phyloP scores from a whole-genome alignment of 2,329 filamentous ascomycete genomes.

The Neofusicoccum sp. region DNA sequence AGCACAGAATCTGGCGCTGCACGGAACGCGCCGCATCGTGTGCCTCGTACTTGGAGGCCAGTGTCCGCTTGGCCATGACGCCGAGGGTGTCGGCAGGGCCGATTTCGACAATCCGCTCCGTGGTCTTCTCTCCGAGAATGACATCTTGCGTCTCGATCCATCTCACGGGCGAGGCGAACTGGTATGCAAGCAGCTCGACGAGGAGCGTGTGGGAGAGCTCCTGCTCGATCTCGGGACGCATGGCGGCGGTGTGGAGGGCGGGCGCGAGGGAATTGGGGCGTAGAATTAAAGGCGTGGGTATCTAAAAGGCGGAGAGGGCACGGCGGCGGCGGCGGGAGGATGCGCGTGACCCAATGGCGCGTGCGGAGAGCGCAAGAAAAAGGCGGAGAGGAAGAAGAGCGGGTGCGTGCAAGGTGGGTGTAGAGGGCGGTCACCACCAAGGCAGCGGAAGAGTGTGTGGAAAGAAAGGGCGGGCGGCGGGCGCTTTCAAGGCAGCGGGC shows the following conservation, averaged over 20 bases:
- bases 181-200: conserved; percentile 97
- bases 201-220: conserved; percentile 98
- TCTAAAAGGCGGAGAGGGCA: conserved; percentile 8
- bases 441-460: conserved; percentile 22
- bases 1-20: conserved; percentile 96
- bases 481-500: background rate
- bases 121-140: conserved; percentile 91
- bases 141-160: conserved; percentile 99
- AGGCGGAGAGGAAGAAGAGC: conserved; percentile 17
- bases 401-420: conserved; percentile 20
- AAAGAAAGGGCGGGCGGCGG: conserved; percentile 21
- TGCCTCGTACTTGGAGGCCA: conserved; percentile 96
- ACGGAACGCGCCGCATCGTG: conserved; percentile 97
- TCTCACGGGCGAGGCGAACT: conserved; percentile 97
- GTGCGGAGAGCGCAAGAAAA: conserved; percentile 22
- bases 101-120: conserved; percentile 96
- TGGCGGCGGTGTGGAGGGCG: conserved; percentile 39
- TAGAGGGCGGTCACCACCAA: conserved; percentile 21
- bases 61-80: conserved; percentile 93
- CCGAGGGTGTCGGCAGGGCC: conserved; percentile 95
- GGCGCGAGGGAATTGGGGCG: conserved; percentile 8
- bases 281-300: conserved; percentile 17
- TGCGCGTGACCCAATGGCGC: conserved; percentile 14
- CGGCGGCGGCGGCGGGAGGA: background rate
- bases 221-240: conserved; percentile 99